These are phyloP conservation scores for Trypanosoma congolense DNA, from an alignment of 208 protist genomes.

Conservation along the genomic window DNA sequence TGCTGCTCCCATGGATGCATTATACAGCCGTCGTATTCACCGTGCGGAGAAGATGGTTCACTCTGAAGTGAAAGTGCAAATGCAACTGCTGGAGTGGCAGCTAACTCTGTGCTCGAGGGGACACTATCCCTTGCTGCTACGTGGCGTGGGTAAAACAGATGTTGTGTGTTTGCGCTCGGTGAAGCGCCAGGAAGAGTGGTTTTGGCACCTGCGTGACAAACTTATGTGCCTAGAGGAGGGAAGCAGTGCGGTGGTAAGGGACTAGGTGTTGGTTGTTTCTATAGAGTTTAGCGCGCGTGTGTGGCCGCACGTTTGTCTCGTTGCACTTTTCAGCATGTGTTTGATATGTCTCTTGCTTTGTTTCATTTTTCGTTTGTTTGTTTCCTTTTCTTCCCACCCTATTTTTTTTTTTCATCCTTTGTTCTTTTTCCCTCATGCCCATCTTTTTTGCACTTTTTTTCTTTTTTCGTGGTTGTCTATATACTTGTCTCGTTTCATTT, in stretches of 20 bases:
- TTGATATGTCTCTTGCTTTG: conserved; percentile 6
- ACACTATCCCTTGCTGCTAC: conserved; percentile 12
- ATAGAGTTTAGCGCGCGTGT: no score
- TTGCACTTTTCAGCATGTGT: no score
- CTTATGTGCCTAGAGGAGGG: conserved; percentile 15
- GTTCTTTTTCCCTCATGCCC: conserved; percentile 2
- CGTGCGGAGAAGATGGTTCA: conserved; percentile 9
- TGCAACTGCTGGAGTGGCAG: conserved; percentile 11
- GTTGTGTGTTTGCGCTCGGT: conserved; percentile 9
- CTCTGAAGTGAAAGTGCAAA: conserved; percentile 9
- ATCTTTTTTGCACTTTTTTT: no score
- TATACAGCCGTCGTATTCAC: background rate
- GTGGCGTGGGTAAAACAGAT: conserved; percentile 7
- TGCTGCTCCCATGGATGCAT: background rate
- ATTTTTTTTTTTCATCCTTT: background rate
- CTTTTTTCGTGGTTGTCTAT: background rate
- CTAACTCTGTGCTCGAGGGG: conserved; percentile 9
- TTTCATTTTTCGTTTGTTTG: conserved; percentile 12
- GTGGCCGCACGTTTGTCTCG: no score
- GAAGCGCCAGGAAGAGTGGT: conserved; percentile 16
- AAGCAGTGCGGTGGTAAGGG: conserved; percentile 3
- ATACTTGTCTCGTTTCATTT: conserved; percentile 3
- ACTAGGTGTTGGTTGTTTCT: conserved; percentile 4
- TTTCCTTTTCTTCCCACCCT: background rate
- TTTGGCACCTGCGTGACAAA: conserved; percentile 12